phyloP scores from a whole-genome alignment of 2,329 filamentous ascomycete genomes.

The Madurella mycetomatis region DNA sequence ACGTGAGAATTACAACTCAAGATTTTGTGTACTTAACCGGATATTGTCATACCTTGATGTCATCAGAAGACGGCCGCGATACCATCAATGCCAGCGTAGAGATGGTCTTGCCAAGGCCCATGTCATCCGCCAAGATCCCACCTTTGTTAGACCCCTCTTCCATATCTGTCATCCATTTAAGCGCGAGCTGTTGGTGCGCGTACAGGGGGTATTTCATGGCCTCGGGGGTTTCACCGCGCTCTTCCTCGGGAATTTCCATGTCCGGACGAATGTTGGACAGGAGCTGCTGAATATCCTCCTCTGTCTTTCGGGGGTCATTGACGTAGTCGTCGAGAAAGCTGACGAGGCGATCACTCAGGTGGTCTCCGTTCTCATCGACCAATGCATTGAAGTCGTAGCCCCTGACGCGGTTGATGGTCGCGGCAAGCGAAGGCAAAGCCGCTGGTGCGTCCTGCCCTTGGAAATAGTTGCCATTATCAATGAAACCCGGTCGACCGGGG shows the following conservation, averaged over 20 bases:
- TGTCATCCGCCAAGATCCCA: constrained; percentile 74
- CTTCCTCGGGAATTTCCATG: constrained; percentile 56
- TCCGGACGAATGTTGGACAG: constrained; percentile 71
- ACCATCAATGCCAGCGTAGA: constrained; percentile 76
- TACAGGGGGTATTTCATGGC: constrained; percentile 67
- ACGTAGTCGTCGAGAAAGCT: constrained; percentile 34
- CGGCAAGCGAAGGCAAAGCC: constrained; percentile 22
- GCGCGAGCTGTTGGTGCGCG: constrained; percentile 73
- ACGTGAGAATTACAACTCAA: no score
- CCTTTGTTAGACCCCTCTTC: constrained; percentile 72
- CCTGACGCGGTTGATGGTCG: constrained; percentile 38
- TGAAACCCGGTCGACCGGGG: constrained; percentile 17
- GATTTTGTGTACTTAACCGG: no score
- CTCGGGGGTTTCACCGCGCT: constrained; percentile 64
- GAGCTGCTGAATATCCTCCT: constrained; percentile 66
- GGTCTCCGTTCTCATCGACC: constrained; percentile 34
- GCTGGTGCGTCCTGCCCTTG: neutral
- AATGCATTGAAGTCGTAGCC: constrained; percentile 35
- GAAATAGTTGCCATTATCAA: constrained; percentile 21
- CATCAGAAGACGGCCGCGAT: constrained; percentile 56
- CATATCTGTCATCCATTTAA: constrained; percentile 72
- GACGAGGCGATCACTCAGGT: constrained; percentile 33
- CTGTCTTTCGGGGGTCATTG: constrained; percentile 37
- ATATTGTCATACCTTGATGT: constrained; percentile 38
- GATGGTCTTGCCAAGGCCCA: constrained; percentile 82